These are phyloP conservation scores for Parachlorella kessleri DNA, from an alignment of 139 green algal species.

Conservation along the genomic window DNA sequence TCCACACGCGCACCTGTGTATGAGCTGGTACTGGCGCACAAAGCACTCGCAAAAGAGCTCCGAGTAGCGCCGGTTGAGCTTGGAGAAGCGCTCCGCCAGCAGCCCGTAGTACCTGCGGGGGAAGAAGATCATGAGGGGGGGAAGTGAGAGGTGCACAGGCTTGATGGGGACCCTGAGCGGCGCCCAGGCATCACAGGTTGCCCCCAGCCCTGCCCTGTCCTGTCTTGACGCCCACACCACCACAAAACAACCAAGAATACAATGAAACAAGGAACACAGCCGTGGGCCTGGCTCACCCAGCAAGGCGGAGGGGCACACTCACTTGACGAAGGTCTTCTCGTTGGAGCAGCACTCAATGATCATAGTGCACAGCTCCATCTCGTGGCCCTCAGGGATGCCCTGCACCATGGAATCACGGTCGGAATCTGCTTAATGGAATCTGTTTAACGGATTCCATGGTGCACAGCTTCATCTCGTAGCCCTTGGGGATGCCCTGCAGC, in stretches of 20 bases:
- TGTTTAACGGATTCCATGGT: too few species aligned
- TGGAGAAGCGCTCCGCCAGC: conserved; percentile 93
- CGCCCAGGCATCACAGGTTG: too few species aligned
- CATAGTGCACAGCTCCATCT: conserved; percentile 94
- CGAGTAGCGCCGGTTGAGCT: conserved; percentile 76
- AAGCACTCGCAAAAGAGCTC: conserved; percentile 92
- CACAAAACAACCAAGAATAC: too few species aligned
- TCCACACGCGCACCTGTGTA: conserved; percentile 75
- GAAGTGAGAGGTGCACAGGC: too few species aligned
- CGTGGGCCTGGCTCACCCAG: too few species aligned
- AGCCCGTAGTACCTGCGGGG: conserved; percentile 90
- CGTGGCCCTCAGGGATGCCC: conserved; percentile 55
- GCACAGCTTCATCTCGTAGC: conserved; percentile 85
- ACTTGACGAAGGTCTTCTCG: conserved; percentile 66
- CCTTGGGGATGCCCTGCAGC: conserved; percentile 38
- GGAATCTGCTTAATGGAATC: too few species aligned
- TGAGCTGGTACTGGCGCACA: conserved; percentile 91
- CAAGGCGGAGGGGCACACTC: too few species aligned
- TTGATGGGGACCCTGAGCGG: too few species aligned
- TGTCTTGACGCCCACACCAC: too few species aligned
- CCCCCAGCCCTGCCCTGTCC: too few species aligned
- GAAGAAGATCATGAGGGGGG: background rate
- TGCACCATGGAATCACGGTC: background rate
- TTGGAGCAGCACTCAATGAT: conserved; percentile 97
- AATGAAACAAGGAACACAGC: too few species aligned